Evolutionary conservation across 2,329 filamentous ascomycete genomes (phyloP).

Genomic region (Aspergillus sp.): DNA sequence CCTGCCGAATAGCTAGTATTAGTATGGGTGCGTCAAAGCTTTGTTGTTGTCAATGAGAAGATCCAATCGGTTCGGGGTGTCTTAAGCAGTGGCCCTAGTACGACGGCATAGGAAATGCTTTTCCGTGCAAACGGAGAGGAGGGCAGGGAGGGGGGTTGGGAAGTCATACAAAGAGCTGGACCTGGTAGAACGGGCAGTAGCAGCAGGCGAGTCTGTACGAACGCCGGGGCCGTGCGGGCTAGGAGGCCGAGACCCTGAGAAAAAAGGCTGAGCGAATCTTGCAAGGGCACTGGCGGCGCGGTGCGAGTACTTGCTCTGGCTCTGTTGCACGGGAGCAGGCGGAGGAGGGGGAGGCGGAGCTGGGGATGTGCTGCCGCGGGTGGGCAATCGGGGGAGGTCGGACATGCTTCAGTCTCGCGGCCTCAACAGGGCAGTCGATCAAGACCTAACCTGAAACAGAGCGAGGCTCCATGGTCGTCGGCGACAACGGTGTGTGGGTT

Average conservation of each 20-base stretch:
- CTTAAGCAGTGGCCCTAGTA: background rate
- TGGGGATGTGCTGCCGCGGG: slow-evolving; percentile 28
- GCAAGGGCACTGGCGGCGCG: slow-evolving; percentile 49
- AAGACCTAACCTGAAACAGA: slow-evolving; percentile 22
- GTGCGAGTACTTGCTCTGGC: slow-evolving; percentile 42
- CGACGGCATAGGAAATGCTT: background rate
- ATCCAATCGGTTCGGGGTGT: background rate
- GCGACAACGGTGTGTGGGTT: background rate
- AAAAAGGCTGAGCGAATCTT: slow-evolving; percentile 56
- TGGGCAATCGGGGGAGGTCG: slow-evolving; percentile 26
- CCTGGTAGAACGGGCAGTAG: slow-evolving; percentile 32
- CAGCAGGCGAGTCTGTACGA: slow-evolving; percentile 27
- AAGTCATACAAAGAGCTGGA: slow-evolving; percentile 42
- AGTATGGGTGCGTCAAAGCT: slow-evolving; percentile 14
- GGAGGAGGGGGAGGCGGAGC: slow-evolving; percentile 37
- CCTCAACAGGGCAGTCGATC: slow-evolving; percentile 11
- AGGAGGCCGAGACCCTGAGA: slow-evolving; percentile 54
- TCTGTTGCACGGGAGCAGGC: slow-evolving; percentile 35
- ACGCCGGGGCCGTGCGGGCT: slow-evolving; percentile 49
- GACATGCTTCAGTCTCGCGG: slow-evolving; percentile 26
- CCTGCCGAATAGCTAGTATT: slow-evolving; percentile 28
- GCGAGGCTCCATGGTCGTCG: slow-evolving; percentile 19
- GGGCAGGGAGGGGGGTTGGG: slow-evolving; percentile 14
- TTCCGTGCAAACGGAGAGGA: background rate
- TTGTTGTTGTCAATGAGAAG: background rate